Percentiles rank a stretch among this genome's conserved stretches.
Conservation (phyloP, 1,284 basidiomycete species). For the Fomitopsis palustris region DNA sequence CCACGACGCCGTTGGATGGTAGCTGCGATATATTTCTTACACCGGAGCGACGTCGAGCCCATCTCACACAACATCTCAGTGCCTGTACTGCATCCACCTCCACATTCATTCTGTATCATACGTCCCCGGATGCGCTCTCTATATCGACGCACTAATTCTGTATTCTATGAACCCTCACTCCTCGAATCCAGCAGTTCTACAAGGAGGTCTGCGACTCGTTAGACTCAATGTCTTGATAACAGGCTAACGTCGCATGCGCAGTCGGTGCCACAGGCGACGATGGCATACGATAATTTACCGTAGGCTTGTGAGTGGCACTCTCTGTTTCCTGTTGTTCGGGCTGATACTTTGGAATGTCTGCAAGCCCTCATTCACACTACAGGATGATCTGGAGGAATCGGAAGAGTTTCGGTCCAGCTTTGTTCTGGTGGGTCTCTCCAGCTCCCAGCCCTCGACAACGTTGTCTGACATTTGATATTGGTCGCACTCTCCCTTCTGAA, state of each 20-base stretch:
- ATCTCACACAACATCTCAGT: background rate
- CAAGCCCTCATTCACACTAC: background rate
- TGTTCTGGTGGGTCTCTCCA: background rate
- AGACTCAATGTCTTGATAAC: background rate
- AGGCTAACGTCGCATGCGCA: background rate
- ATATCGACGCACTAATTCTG: too few relatives aligned
- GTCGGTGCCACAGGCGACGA: background rate
- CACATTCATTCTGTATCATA: background rate
- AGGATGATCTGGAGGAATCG: constrained; percentile 1
- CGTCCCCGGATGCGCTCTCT: background rate
- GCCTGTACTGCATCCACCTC: too few relatives aligned
- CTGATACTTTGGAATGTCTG: background rate
- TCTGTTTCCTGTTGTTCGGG: background rate
- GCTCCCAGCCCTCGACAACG: background rate
- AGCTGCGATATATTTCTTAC: background rate
- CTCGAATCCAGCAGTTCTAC: background rate
- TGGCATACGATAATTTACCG: background rate
- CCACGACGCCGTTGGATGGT: background rate
- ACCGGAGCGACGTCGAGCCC: background rate
- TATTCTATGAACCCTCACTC: too few relatives aligned
- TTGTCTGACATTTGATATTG: background rate
- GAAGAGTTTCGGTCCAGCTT: constrained; percentile 5
- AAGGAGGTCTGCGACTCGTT: background rate
- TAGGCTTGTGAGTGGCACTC: background rate
- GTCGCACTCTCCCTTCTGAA: background rate